A percentile compares a stretch with the other conserved stretches of the same genome.
Conservation (phyloP, 2,329 filamentous ascomycete species). For the Verticillium isaacii region DNA sequence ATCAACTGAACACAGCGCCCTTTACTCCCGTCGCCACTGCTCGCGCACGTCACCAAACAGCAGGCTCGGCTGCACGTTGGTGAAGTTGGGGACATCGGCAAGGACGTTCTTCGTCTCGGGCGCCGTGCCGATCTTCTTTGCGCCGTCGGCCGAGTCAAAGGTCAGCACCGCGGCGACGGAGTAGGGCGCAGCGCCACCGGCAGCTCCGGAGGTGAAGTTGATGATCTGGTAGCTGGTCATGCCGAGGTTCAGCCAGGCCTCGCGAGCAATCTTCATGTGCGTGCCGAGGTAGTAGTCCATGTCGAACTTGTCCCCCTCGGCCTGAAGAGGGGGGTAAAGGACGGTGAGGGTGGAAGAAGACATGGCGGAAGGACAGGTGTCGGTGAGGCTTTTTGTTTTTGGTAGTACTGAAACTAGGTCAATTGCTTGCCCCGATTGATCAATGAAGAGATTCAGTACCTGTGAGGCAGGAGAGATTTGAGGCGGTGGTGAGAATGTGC, state of each 20-base stretch:
- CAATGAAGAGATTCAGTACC: background rate
- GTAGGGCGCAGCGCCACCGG: conserved; percentile 15
- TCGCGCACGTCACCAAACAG: background rate
- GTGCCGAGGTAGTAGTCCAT: conserved; percentile 41
- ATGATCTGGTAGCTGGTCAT: conserved; percentile 29
- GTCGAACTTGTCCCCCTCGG: conserved; percentile 31
- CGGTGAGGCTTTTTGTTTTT: background rate
- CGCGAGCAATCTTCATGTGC: conserved; percentile 30
- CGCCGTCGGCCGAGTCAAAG: conserved; percentile 21
- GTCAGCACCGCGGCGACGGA: conserved; percentile 22
- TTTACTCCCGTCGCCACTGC: background rate
- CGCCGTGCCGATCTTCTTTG: conserved; percentile 11
- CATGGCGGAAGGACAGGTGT: background rate
- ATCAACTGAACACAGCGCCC: background rate
- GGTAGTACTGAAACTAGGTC: background rate
- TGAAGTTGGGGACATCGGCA: conserved; percentile 27
- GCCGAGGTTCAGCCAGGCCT: conserved; percentile 31
- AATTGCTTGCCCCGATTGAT: background rate
- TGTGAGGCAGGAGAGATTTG: background rate
- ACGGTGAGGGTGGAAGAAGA: conserved; percentile 18
- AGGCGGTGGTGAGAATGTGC: too few species aligned
- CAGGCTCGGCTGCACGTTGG: conserved; percentile 14
- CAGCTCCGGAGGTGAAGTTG: conserved; percentile 12
- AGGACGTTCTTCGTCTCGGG: conserved; percentile 16
- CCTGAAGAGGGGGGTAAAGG: conserved; percentile 33